Evolutionary conservation across 2,329 filamentous ascomycete species (phyloP), one percentile per base, ranked within the genome.

Genomic region (Ophiostoma piceae): DNA sequence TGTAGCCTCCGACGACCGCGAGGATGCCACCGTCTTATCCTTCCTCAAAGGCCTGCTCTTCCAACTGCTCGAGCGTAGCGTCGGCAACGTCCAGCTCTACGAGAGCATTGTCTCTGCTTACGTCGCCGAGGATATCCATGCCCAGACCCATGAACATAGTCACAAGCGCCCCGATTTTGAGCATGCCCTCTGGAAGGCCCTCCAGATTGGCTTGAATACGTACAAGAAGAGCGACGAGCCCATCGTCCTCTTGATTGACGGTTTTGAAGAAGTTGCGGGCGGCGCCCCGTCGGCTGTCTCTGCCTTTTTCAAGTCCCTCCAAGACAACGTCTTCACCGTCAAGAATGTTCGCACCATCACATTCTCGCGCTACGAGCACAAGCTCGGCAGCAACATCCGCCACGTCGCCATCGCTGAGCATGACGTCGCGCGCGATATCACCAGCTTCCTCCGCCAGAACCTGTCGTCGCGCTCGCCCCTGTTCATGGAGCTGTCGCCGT

Each of bases 11-110:
- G 79, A 80, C 43, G 76, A 75, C 1, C 74, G 75, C 0, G 74
- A 75, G 3, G 76, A 77, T 9, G 75, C 77, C 0, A 79, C 77
- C 0, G 71, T 76, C 0, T 67, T 79, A 1, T 74, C 77, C 0
- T 79, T 78, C 68, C 74, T 80, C 43, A 80, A 80, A 72, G 78
- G 75, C 19, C 69, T 81, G 14, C 75, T 80, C 3, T 79, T 75
- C 66, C 79, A 80, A 66, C 76, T 81, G 0, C 76, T 81, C 0
- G 78, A 80, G 66, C 77, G 76, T 19, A 80, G 76, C 14, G 78
- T 80, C 8, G 79, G 79, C 5, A 77, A 81, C 16, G 75, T 78
- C 6, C 68, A 72, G 6, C 74, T 81, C 0, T 80, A 78, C 64
- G 74, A 78, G 37, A 76, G 77, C 6, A 73, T 81, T 0, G 73